Evolutionary conservation across 1,139 yeast genomes (phyloP).

Genomic region (Hyphopichia buzzinii): DNA sequence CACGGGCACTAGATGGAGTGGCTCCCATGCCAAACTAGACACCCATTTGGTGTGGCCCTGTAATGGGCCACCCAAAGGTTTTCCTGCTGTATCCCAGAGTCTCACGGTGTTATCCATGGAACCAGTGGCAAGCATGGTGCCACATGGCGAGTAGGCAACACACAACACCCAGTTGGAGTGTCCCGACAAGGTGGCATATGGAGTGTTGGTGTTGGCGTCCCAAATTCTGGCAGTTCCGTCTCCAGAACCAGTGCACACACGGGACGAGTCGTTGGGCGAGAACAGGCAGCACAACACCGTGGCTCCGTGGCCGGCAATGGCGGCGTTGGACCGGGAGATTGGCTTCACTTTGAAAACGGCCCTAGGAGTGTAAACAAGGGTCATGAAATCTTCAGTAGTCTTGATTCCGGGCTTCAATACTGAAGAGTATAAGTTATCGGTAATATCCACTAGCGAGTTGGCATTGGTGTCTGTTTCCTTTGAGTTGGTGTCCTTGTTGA

Average conservation of each 20-base stretch:
- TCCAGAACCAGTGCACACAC: conserved; percentile 96
- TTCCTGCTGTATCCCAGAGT: conserved; percentile 84
- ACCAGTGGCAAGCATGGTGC: conserved; percentile 89
- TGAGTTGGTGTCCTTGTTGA: conserved; percentile 43
- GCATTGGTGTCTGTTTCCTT: conserved; percentile 37
- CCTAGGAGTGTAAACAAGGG: conserved; percentile 88
- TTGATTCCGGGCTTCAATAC: conserved; percentile 82
- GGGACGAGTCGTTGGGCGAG: conserved; percentile 84
- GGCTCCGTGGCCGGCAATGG: conserved; percentile 94
- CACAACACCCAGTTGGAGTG: conserved; percentile 94
- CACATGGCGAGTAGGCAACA: conserved; percentile 94
- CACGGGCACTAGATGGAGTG: conserved; percentile 71
- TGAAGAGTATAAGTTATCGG: conserved; percentile 71
- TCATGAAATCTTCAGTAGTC: conserved; percentile 90
- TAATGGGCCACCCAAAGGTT: conserved; percentile 69
- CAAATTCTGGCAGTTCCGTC: conserved; percentile 96
- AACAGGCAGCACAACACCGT: conserved; percentile 90
- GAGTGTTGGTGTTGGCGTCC: conserved; percentile 97
- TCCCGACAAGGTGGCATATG: conserved; percentile 74
- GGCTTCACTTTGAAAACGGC: conserved; percentile 93
- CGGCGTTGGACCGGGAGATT: conserved; percentile 86
- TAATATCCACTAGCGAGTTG: conserved; percentile 58
- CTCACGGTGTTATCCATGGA: conserved; percentile 90
- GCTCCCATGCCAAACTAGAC: conserved; percentile 91
- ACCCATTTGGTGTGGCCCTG: conserved; percentile 89